Percentiles rank a stretch among this genome's conserved stretches.
Conservation (phyloP, 805 yeast genomes). For the Barnettozyma sucrosica region DNA sequence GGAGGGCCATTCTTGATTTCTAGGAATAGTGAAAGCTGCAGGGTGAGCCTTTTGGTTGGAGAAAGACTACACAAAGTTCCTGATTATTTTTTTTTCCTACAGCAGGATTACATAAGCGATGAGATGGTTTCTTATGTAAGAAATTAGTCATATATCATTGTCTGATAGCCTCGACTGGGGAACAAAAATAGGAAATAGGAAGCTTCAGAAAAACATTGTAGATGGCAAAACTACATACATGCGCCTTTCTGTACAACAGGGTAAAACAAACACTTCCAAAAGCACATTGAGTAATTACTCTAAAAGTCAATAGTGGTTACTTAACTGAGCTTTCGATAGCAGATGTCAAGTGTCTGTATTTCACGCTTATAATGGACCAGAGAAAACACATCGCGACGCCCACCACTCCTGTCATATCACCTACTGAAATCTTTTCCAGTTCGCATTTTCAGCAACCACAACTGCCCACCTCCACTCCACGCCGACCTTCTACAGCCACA, state of each 20-base stretch:
- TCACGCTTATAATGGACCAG: not conserved
- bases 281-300: too few species aligned
- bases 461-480: slow-evolving; percentile 1
- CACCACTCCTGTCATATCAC: slow-evolving; percentile 1
- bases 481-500: slow-evolving; percentile 5
- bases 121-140: not conserved
- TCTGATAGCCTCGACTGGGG: too few species aligned
- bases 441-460: not conserved
- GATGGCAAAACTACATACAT: too few species aligned
- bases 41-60: not conserved
- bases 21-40: not conserved
- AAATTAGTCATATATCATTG: too few species aligned
- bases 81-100: not conserved
- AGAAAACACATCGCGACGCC: not conserved
- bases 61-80: too few species aligned
- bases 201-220: too few species aligned
- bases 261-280: too few species aligned
- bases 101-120: slow-evolving; percentile 2
- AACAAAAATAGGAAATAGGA: too few species aligned
- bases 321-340: not conserved
- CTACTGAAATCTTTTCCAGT: not conserved
- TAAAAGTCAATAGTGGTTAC: too few species aligned
- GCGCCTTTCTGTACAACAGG: too few species aligned
- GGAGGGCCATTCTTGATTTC: slow-evolving; percentile 5
- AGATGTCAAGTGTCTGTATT: not conserved